A percentile compares a stretch with the other conserved stretches of the same genome.
phyloP scores from a whole-genome alignment of 371 early-diverging fungal species.

The Pancytospora philotis region DNA sequence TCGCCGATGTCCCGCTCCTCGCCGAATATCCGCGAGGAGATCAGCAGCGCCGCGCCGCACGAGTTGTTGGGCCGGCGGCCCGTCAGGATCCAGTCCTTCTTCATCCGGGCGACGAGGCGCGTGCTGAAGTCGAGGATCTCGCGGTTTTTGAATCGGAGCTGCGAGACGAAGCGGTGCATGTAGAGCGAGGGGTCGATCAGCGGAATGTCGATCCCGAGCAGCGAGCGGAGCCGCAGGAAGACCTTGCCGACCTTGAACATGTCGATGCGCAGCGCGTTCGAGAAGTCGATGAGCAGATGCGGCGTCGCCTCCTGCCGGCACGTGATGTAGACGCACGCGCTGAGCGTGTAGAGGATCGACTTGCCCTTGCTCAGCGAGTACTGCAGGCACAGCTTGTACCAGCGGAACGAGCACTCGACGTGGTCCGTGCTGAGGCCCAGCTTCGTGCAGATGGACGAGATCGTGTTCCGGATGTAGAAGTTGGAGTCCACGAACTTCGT shows the following conservation, averaged over 20 bases:
- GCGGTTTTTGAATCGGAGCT: constrained; percentile 79
- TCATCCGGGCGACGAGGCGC: constrained; percentile 81
- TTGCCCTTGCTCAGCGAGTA: constrained; percentile 84
- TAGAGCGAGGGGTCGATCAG: constrained; percentile 87
- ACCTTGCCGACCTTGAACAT: constrained; percentile 83
- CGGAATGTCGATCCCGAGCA: constrained; percentile 69
- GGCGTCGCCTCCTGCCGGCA: constrained; percentile 74
- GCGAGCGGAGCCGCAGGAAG: constrained; percentile 70
- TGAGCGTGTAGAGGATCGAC: constrained; percentile 69
- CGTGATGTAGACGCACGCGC: constrained; percentile 87
- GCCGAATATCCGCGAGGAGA: constrained; percentile 84
- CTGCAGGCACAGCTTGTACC: constrained; percentile 77
- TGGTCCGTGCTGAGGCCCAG: constrained; percentile 64
- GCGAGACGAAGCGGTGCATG: constrained; percentile 77
- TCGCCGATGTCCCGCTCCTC: constrained; percentile 73
- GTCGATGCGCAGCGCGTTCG: constrained; percentile 69
- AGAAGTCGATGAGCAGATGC: constrained; percentile 93
- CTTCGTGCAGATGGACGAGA: constrained; percentile 40
- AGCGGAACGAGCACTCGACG: constrained; percentile 74
- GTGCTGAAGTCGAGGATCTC: constrained; percentile 67
- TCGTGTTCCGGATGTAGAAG: constrained; percentile 52
- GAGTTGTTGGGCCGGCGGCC: constrained; percentile 93
- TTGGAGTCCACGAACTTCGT: constrained; percentile 36
- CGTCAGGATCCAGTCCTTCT: constrained; percentile 86
- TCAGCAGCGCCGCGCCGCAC: constrained; percentile 83